phyloP scores from a whole-genome alignment of 768 basidiomycete genomes.

The Boletus subcaerulescens region DNA sequence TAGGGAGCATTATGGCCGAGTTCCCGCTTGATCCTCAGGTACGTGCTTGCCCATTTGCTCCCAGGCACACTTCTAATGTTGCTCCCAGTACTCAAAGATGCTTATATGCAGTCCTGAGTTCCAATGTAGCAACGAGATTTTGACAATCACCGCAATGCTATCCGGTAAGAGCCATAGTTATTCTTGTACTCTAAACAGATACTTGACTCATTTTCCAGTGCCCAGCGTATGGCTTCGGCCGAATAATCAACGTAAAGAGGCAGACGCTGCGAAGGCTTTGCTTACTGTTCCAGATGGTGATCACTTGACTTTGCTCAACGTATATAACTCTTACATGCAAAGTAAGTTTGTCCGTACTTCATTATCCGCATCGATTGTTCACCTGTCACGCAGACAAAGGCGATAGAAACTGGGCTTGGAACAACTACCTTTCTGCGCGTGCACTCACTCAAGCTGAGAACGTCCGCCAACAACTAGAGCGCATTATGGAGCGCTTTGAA shows the following conservation, averaged over 20 bases:
- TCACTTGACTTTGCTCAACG: conserved; percentile 90
- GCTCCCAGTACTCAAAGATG: conserved; percentile 74
- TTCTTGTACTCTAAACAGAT: background rate
- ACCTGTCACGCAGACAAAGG: conserved; percentile 49
- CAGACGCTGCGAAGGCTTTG: conserved; percentile 86
- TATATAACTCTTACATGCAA: conserved; percentile 87
- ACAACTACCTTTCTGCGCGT: conserved; percentile 79
- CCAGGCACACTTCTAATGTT: background rate
- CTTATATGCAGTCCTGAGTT: conserved; percentile 93
- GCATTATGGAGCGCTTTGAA: conserved; percentile 90
- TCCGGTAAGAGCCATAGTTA: conserved; percentile 55
- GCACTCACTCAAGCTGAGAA: conserved; percentile 91
- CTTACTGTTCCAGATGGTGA: conserved; percentile 95
- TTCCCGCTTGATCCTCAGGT: conserved; percentile 99
- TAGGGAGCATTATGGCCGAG: conserved; percentile 93
- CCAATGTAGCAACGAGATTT: conserved; percentile 91
- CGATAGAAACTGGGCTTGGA: conserved; percentile 90
- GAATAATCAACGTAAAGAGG: conserved; percentile 81
- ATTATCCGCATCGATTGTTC: background rate
- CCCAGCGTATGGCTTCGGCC: conserved; percentile 96
- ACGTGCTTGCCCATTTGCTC: conserved; percentile 6
- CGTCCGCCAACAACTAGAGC: conserved; percentile 82
- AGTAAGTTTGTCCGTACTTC: conserved; percentile 46
- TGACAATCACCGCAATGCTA: conserved; percentile 95
- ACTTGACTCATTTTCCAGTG: conserved; percentile 32